Percentiles rank a stretch among this genome's conserved stretches.
phyloP scores from a whole-genome alignment of 2,329 filamentous ascomycete species.

The Xylaria sp. region DNA sequence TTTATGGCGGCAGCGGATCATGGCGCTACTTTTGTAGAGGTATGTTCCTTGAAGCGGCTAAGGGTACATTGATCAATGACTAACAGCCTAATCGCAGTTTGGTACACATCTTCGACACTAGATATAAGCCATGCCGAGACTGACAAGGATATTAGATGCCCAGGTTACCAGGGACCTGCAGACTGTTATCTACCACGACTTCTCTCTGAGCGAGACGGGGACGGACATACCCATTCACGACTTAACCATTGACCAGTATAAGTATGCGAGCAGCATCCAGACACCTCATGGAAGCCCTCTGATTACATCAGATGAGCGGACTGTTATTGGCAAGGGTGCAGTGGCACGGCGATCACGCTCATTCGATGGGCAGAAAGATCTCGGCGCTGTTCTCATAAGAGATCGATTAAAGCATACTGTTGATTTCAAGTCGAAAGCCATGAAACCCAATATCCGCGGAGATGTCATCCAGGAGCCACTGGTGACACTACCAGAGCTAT shows the following conservation, averaged over 20 bases:
- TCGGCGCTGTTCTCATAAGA: conserved; percentile 40
- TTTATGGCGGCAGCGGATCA: conserved; percentile 16
- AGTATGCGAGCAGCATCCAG: conserved; percentile 20
- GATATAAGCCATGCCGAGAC: background rate
- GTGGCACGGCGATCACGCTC: conserved; percentile 8
- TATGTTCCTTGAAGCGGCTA: background rate
- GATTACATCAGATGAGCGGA: conserved; percentile 10
- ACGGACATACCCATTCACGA: conserved; percentile 27
- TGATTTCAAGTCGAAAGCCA: conserved; percentile 54
- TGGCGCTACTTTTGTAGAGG: conserved; percentile 20
- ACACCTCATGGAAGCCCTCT: conserved; percentile 21
- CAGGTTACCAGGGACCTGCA: conserved; percentile 24
- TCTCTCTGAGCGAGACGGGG: conserved; percentile 22
- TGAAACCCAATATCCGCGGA: conserved; percentile 54
- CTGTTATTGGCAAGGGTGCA: background rate
- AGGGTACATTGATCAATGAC: background rate
- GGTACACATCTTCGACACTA: background rate
- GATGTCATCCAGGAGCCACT: conserved; percentile 54
- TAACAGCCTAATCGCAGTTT: conserved; percentile 10
- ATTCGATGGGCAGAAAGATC: conserved; percentile 17
- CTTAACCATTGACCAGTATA: conserved; percentile 21
- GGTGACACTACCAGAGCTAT: conserved; percentile 53
- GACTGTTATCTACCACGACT: conserved; percentile 22
- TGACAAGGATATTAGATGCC: conserved; percentile 13
- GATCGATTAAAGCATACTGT: conserved; percentile 54